A percentile compares a stretch with the other conserved stretches of the same genome.
Conservation (phyloP, 1,284 basidiomycete species). For the Pterula multifida region DNA sequence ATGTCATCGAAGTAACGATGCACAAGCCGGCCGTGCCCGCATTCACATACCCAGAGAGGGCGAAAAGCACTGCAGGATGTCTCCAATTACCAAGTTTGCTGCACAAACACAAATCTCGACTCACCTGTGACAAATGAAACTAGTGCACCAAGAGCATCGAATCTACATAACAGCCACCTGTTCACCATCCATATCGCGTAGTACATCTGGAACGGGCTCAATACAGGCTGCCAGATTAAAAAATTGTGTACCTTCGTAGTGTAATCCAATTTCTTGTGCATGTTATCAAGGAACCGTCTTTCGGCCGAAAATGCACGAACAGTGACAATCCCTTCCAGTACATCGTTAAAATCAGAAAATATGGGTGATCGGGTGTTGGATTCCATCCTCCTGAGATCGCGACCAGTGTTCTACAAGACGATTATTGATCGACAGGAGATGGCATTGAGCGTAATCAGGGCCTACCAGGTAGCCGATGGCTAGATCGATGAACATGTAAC, state of each 20-base stretch:
- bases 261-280: slow-evolving; percentile 54
- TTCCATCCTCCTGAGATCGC: slow-evolving; percentile 73
- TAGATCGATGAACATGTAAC: slow-evolving; percentile 33
- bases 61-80: slow-evolving; percentile 56
- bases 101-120: too few relatives aligned
- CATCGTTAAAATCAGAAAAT: slow-evolving; percentile 69
- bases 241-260: slow-evolving; percentile 42
- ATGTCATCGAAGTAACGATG: slow-evolving; percentile 67
- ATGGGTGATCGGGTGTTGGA: slow-evolving; percentile 62
- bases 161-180: slow-evolving; percentile 65
- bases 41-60: slow-evolving; percentile 48
- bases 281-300: slow-evolving; percentile 59
- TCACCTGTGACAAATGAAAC: slow-evolving; percentile 11
- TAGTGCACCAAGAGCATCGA: slow-evolving; percentile 59
- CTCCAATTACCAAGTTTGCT: background rate
- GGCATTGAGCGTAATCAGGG: slow-evolving; percentile 42
- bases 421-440: slow-evolving; percentile 21
- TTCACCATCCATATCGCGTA: slow-evolving; percentile 76
- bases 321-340: slow-evolving; percentile 72
- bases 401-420: slow-evolving; percentile 27
- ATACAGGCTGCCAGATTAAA: background rate
- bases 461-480: slow-evolving; percentile 41
- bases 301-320: slow-evolving; percentile 86
- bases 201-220: slow-evolving; percentile 41
- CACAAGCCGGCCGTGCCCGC: slow-evolving; percentile 78